Conservation (phyloP, 192 early-diverging fungal species). For the Backusella liffmaniae region DNA sequence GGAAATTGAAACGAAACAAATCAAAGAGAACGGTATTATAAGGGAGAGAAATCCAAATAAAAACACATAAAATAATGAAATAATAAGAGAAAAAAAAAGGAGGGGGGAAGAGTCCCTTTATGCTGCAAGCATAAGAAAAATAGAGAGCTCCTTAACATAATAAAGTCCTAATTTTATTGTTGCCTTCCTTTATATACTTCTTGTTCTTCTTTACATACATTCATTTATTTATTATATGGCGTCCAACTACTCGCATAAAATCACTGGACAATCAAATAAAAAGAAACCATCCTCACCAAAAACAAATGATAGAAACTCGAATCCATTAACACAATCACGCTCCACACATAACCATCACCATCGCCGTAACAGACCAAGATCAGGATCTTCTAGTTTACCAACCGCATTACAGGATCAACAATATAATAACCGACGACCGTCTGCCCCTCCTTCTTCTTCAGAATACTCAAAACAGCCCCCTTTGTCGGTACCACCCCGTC, state of each 20-base stretch:
- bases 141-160: background rate
- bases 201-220: background rate
- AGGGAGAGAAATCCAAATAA: background rate
- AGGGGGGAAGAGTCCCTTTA: background rate
- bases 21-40: background rate
- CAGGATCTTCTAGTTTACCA: slow-evolving; percentile 1
- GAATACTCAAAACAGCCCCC: background rate
- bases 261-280: background rate
- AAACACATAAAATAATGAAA: background rate
- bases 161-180: slow-evolving; percentile 6
- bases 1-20: background rate
- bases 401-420: background rate
- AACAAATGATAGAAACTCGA: background rate
- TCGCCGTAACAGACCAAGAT: background rate
- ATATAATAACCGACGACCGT: background rate
- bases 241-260: background rate
- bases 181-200: slow-evolving; percentile 1
- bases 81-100: background rate
- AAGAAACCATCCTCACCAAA: slow-evolving; percentile 1
- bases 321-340: background rate
- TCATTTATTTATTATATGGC: background rate
- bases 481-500: background rate
- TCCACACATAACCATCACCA: background rate
- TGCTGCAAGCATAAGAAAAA: background rate
- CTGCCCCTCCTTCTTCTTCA: background rate